Evolutionary conservation across 768 basidiomycete genomes (phyloP), one percentile per base, ranked within the genome.

Genomic region (Pleurotus tuoliensis): DNA sequence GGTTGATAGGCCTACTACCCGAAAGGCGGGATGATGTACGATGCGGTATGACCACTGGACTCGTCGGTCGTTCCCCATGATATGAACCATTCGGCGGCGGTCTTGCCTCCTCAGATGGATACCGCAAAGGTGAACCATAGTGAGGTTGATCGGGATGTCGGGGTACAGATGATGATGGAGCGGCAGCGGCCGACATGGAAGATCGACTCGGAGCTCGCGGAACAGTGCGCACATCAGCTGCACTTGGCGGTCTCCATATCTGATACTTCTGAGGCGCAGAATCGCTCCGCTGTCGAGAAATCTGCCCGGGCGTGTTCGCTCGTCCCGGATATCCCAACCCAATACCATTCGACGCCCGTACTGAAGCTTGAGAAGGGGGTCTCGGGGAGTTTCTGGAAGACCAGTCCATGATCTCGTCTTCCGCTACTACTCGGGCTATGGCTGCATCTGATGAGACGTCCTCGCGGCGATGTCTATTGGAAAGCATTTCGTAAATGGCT

Each of bases 401-500:
- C 51, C 51, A 53, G n/a, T 53, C 51, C 18, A 53, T n/a, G 6
- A 53, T 34, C n/a, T 53, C 51, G 51, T 53, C 51, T 53, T 53
- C 51, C 13, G 51, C 51, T 37, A 53, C 41, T 7, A 39, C 51
- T 34, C 27, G 51, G 15, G 51, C 51, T 53, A 53, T 53, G 20
- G 51, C 51, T 20, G 27, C 51, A 41, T 53, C 51, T 11, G 51
- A 53, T 44, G 41, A 44, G 41, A 44, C 20, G 41, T 44, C 41
- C 41, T 44, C 41, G 41, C 41, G 46, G 16, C 46, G 16, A 25
- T 47, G 16, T 15, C 51, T 53, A 39, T 22, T 41, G 13, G 51
- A 40, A n/a, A 53, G 51, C 51, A 53, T 53, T 39, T 53, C 51
- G 51, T 53, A 53, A 41, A 53, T 53, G 39, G 51, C 51, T 53